phyloP scores from a whole-genome alignment of 768 basidiomycete species.

The Pleurotus djamor region DNA sequence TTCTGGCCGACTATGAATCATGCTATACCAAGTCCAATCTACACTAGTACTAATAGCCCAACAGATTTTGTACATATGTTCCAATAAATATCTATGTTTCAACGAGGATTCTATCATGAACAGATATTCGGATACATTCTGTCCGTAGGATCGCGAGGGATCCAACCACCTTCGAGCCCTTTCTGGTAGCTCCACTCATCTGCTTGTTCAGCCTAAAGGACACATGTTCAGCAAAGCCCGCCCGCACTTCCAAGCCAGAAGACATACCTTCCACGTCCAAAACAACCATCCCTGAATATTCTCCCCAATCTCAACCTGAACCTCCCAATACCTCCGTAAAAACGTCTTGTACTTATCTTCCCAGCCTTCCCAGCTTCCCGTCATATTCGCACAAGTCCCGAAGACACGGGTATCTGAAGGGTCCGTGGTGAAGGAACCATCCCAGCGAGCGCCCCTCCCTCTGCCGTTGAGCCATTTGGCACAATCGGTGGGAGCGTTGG shows the following conservation, averaged over 20 bases:
- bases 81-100: not conserved
- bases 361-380: slow-evolving; percentile 58
- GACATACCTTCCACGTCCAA: slow-evolving; percentile 76
- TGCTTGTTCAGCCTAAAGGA: slow-evolving; percentile 53
- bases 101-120: slow-evolving; percentile 17
- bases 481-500: slow-evolving; percentile 71
- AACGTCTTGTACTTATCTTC: slow-evolving; percentile 61
- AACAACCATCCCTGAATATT: slow-evolving; percentile 69
- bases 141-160: slow-evolving; percentile 67
- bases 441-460: slow-evolving; percentile 69
- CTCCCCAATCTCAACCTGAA: slow-evolving; percentile 75
- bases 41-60: too few species aligned
- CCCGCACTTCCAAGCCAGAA: not conserved
- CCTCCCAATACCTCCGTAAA: slow-evolving; percentile 76
- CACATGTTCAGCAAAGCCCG: not conserved
- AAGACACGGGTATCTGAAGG: slow-evolving; percentile 40
- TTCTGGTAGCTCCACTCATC: slow-evolving; percentile 79
- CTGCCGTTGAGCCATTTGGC: slow-evolving; percentile 80
- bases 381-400: slow-evolving; percentile 62
- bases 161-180: slow-evolving; percentile 76
- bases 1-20: too few species aligned
- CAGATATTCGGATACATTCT: slow-evolving; percentile 66
- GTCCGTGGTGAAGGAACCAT: slow-evolving; percentile 44
- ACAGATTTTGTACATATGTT: too few species aligned
- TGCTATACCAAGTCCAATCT: too few species aligned